Conservation (phyloP, 106 monocot genomes). For the Xerophyta viscosa region DNA sequence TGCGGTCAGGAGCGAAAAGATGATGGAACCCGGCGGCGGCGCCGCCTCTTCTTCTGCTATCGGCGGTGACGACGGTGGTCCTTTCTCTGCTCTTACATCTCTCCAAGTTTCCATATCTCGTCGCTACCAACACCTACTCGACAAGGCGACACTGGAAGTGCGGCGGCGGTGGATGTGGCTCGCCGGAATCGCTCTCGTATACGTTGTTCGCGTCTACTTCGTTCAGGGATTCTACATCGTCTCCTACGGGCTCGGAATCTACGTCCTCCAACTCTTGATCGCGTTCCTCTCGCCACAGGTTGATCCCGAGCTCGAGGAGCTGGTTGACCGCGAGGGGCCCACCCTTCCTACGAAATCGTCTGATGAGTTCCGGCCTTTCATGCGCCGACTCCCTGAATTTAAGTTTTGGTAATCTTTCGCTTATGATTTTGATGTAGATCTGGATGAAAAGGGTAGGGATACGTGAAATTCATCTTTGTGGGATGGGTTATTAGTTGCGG, state of each 20-base stretch:
- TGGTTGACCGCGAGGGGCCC: conserved; percentile 30
- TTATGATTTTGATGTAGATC: too few species aligned
- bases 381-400: conserved; percentile 86
- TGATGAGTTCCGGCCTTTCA: conserved; percentile 88
- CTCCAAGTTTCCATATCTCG: conserved; percentile 17
- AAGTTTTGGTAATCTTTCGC: conserved; percentile 97
- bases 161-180: conserved; percentile 54
- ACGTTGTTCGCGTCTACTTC: conserved; percentile 16
- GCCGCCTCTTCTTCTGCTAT: neutral
- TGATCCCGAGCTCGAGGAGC: conserved; percentile 70
- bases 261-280: conserved; percentile 74
- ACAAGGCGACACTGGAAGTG: conserved; percentile 68
- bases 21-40: conserved; percentile 1
- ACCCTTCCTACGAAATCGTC: conserved; percentile 54
- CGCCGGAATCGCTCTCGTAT: conserved; percentile 23
- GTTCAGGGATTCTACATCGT: conserved; percentile 83
- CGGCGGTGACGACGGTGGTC: neutral
- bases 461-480: too few species aligned
- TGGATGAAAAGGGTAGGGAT: too few species aligned
- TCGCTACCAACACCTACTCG: conserved; percentile 78
- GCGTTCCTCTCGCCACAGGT: conserved; percentile 90
- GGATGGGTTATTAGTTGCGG: too few species aligned
- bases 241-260: conserved; percentile 83
- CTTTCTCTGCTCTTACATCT: conserved; percentile 12
- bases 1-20: too few species aligned